phyloP scores from a whole-genome alignment of 2,329 filamentous ascomycete genomes.

The Ophiosphaerella korrae region DNA sequence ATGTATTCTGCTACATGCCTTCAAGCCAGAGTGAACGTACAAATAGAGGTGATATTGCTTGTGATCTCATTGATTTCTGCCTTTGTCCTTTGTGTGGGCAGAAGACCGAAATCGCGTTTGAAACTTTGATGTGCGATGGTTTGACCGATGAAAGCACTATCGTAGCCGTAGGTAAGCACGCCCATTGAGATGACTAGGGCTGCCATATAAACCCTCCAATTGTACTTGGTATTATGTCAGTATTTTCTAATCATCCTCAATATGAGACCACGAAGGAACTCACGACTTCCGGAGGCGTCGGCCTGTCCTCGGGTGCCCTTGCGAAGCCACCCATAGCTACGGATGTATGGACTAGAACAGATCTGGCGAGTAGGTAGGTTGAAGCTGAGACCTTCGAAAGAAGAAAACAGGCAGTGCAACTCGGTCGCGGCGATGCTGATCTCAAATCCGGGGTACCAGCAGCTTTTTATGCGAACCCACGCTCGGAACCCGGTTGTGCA shows the following conservation, averaged over 20 bases:
- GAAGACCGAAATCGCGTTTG: conserved; percentile 50
- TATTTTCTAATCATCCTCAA: neutral
- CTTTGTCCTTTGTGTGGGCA: conserved; percentile 33
- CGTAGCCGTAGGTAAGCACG: conserved; percentile 55
- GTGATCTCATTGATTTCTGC: conserved; percentile 48
- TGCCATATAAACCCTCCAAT: conserved; percentile 57
- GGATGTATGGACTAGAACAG: conserved; percentile 3
- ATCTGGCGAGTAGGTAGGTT: neutral
- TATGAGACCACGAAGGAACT: conserved; percentile 6
- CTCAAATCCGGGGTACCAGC: conserved; percentile 27
- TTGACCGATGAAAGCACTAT: conserved; percentile 61
- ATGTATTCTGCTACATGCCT: neutral
- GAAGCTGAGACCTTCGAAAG: conserved; percentile 1
- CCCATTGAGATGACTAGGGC: conserved; percentile 58
- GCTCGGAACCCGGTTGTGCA: conserved; percentile 5
- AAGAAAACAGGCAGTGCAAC: too few relatives aligned
- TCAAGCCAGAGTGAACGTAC: conserved; percentile 9
- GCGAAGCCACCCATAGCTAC: conserved; percentile 47
- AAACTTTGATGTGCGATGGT: conserved; percentile 59
- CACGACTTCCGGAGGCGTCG: conserved; percentile 59
- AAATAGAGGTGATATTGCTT: conserved; percentile 56
- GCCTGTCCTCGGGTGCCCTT: conserved; percentile 60
- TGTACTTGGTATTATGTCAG: conserved; percentile 45
- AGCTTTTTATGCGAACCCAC: conserved; percentile 21
- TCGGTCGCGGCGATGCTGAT: conserved; percentile 11